Conservation (phyloP, 2,329 filamentous ascomycete species). For the Ceratocystis cubensis region DNA sequence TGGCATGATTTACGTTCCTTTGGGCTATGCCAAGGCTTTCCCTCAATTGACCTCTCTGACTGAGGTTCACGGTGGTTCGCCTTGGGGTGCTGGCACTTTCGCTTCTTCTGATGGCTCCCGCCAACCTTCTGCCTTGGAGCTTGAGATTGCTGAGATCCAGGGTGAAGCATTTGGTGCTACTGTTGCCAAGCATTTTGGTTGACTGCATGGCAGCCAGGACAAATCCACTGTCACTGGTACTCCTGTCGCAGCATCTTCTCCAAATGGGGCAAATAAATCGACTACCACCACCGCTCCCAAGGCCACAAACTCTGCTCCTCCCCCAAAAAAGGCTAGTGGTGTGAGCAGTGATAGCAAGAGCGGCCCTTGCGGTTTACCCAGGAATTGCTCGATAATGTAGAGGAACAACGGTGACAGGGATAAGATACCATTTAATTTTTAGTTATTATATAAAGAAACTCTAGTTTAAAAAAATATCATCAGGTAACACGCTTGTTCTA, state of each 20-base stretch:
- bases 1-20: conserved; percentile 90
- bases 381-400: conserved; percentile 21
- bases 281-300: conserved; percentile 17
- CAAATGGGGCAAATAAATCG: neutral
- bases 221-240: conserved; percentile 25
- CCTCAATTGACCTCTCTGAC: conserved; percentile 52
- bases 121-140: conserved; percentile 62
- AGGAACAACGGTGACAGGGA: neutral
- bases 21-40: conserved; percentile 80
- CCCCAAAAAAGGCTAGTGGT: conserved; percentile 24
- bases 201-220: conserved; percentile 56
- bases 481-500: neutral
- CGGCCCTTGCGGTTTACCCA: conserved; percentile 64
- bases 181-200: conserved; percentile 58
- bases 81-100: conserved; percentile 94
- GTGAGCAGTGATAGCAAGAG: conserved; percentile 41
- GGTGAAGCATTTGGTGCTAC: conserved; percentile 73
- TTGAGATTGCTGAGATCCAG: conserved; percentile 68
- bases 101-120: conserved; percentile 67
- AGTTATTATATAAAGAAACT: neutral
- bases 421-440: conserved; percentile 20
- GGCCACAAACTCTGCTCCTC: conserved; percentile 20
- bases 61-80: conserved; percentile 73
- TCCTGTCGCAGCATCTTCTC: conserved; percentile 19
- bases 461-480: neutral